These are phyloP conservation scores for Fagopyrum homotropicum DNA, from an alignment of 148 eudicot genomes.

Conservation along the genomic window DNA sequence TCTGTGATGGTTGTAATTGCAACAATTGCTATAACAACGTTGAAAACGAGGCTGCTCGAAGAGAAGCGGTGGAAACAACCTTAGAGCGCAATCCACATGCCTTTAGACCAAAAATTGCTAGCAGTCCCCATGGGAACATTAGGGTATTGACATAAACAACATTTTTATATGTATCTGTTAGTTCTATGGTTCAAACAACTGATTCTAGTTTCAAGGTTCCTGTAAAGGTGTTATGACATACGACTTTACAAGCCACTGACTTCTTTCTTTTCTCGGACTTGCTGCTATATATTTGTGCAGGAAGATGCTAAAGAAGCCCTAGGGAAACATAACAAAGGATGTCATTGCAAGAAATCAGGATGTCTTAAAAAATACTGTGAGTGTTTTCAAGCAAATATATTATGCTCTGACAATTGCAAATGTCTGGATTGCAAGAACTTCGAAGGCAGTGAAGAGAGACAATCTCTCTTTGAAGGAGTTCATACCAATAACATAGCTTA, in stretches of 20 bases:
- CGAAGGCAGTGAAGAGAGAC: conserved; percentile 98
- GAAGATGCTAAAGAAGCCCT: conserved; percentile 71
- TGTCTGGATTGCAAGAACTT: conserved; percentile 96
- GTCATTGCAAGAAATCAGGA: conserved; percentile 99
- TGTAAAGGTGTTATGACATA: background rate
- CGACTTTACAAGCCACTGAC: background rate
- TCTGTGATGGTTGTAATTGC: conserved; percentile 99
- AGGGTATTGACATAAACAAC: conserved; percentile 36
- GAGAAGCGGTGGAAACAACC: conserved; percentile 95
- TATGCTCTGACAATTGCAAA: conserved; percentile 94
- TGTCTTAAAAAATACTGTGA: conserved; percentile 97
- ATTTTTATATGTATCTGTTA: background rate
- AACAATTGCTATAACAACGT: conserved; percentile 87
- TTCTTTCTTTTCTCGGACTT: background rate
- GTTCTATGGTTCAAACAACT: background rate
- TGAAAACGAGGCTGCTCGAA: conserved; percentile 84
- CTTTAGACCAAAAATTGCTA: conserved; percentile 95
- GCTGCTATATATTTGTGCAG: conserved; percentile 27
- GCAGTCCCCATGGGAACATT: conserved; percentile 75
- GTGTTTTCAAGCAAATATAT: conserved; percentile 94
- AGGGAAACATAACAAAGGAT: conserved; percentile 93
- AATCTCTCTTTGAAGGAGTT: conserved; percentile 87
- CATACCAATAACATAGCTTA: conserved; percentile 65
- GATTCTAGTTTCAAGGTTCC: background rate
- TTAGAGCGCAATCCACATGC: conserved; percentile 99